Conservation (phyloP, 2,329 filamentous ascomycete genomes). For the Aspergillus brasiliensis region DNA sequence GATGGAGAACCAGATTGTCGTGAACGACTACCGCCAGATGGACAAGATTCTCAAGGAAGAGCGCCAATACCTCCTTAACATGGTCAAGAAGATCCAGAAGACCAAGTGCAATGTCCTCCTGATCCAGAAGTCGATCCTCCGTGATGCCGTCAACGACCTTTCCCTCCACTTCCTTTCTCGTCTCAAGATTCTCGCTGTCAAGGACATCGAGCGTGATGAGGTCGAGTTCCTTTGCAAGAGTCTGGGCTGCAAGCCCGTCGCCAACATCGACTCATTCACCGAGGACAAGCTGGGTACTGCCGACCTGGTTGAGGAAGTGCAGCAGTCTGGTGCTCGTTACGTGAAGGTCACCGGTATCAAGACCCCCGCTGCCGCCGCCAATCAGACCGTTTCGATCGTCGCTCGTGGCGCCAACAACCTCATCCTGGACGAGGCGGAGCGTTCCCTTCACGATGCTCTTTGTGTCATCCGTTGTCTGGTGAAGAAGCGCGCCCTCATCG, state of each 20-base stretch:
- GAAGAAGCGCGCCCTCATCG: conserved; percentile 99
- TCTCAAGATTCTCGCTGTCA: conserved; percentile 91
- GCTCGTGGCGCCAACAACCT: conserved; percentile 91
- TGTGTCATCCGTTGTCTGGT: conserved; percentile 96
- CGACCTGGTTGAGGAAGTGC: conserved; percentile 89
- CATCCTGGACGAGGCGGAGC: conserved; percentile 95
- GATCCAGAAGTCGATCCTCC: conserved; percentile 97
- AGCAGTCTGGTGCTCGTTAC: conserved; percentile 83
- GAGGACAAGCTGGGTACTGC: conserved; percentile 96
- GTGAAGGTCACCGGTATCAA: conserved; percentile 95
- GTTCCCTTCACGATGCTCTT: conserved; percentile 93
- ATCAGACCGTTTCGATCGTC: conserved; percentile 87
- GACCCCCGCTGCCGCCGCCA: conserved; percentile 59
- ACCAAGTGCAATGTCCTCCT: conserved; percentile 98
- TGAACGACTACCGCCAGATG: conserved; percentile 99
- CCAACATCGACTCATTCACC: conserved; percentile 96
- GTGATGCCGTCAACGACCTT: conserved; percentile 96
- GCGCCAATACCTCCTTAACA: conserved; percentile 94
- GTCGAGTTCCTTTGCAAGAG: conserved; percentile 99
- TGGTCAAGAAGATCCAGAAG: conserved; percentile 99
- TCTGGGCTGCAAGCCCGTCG: conserved; percentile 97
- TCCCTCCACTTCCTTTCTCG: conserved; percentile 97
- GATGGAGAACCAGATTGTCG: conserved; percentile 99
- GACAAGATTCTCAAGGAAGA: conserved; percentile 99
- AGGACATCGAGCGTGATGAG: conserved; percentile 98